Conservation (phyloP, 2,329 filamentous ascomycete species). For the Neonectria coccinea region DNA sequence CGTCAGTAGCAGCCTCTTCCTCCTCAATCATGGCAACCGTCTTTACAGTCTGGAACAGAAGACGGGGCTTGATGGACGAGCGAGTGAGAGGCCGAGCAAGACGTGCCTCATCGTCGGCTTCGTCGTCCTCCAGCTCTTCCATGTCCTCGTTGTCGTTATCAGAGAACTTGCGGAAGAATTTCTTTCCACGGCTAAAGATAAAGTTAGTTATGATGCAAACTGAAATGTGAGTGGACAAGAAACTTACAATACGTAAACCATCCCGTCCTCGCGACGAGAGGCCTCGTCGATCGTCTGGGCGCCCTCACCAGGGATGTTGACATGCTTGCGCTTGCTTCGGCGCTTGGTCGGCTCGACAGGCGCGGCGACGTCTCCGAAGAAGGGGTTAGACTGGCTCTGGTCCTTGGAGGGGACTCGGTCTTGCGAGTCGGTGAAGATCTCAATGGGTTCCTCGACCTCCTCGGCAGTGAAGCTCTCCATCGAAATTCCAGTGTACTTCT, state of each 20-base stretch:
- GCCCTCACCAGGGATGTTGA: constrained; percentile 68
- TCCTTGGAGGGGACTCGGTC: constrained; percentile 80
- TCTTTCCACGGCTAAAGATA: constrained; percentile 77
- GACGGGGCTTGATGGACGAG: constrained; percentile 76
- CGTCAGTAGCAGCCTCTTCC: constrained; percentile 70
- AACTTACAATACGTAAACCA: constrained; percentile 83
- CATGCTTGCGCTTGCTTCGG: constrained; percentile 66
- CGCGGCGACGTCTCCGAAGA: constrained; percentile 64
- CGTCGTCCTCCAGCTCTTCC: constrained; percentile 52
- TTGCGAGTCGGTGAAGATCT: constrained; percentile 83
- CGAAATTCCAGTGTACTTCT: constrained; percentile 67
- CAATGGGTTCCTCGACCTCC: constrained; percentile 69
- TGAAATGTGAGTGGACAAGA: constrained; percentile 3
- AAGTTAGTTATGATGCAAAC: constrained; percentile 41
- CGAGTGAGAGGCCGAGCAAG: constrained; percentile 67
- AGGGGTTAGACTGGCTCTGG: constrained; percentile 76
- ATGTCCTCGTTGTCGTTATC: constrained; percentile 52
- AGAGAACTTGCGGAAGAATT: constrained; percentile 77
- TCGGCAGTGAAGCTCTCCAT: constrained; percentile 70
- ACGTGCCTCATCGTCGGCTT: constrained; percentile 51
- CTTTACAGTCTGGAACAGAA: constrained; percentile 73
- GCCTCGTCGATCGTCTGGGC: constrained; percentile 72
- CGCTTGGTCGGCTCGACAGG: constrained; percentile 58
- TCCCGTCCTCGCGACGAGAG: constrained; percentile 74
- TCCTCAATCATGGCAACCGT: constrained; percentile 61